Evolutionary conservation across 2,329 filamentous ascomycete species (phyloP).

Genomic region (Hypomyces perniciosus): DNA sequence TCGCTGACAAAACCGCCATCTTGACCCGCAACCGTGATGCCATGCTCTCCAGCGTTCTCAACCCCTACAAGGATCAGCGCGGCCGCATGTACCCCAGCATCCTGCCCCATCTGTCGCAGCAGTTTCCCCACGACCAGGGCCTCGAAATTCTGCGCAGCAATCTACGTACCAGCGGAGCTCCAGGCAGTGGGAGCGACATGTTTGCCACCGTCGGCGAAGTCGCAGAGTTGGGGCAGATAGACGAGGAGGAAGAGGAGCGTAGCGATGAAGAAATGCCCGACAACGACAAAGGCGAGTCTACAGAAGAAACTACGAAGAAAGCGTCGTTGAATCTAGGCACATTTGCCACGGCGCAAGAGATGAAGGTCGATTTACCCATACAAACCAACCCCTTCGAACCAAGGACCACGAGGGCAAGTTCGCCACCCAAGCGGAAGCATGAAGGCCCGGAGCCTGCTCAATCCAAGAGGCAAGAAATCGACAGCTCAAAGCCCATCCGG

Average conservation of each 20-base stretch:
- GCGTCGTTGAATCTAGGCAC: slow-evolving; percentile 15
- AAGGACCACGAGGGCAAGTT: slow-evolving; percentile 20
- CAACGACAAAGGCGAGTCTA: background rate
- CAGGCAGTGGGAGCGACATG: slow-evolving; percentile 20
- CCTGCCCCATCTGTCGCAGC: slow-evolving; percentile 68
- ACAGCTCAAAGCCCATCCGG: slow-evolving; percentile 18
- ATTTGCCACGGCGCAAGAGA: slow-evolving; percentile 17
- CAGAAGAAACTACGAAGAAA: background rate
- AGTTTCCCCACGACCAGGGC: slow-evolving; percentile 55
- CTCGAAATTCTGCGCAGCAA: slow-evolving; percentile 67
- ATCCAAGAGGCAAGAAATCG: slow-evolving; percentile 37
- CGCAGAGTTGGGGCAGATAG: slow-evolving; percentile 28
- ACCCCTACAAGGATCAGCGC: slow-evolving; percentile 61
- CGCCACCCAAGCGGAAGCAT: slow-evolving; percentile 34
- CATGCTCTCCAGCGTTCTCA: slow-evolving; percentile 76
- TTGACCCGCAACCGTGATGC: slow-evolving; percentile 61
- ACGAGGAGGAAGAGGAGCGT: slow-evolving; percentile 33
- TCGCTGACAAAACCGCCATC: slow-evolving; percentile 77
- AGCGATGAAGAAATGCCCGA: slow-evolving; percentile 27
- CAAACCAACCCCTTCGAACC: slow-evolving; percentile 33
- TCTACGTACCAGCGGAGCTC: slow-evolving; percentile 37
- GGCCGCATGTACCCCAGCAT: slow-evolving; percentile 65
- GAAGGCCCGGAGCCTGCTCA: slow-evolving; percentile 29
- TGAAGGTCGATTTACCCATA: slow-evolving; percentile 22
- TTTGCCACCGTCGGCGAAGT: slow-evolving; percentile 31